Evolutionary conservation across 2,329 filamentous ascomycete genomes (phyloP), one percentile per base, ranked within the genome.

Genomic region (Nigrospora oryzae): DNA sequence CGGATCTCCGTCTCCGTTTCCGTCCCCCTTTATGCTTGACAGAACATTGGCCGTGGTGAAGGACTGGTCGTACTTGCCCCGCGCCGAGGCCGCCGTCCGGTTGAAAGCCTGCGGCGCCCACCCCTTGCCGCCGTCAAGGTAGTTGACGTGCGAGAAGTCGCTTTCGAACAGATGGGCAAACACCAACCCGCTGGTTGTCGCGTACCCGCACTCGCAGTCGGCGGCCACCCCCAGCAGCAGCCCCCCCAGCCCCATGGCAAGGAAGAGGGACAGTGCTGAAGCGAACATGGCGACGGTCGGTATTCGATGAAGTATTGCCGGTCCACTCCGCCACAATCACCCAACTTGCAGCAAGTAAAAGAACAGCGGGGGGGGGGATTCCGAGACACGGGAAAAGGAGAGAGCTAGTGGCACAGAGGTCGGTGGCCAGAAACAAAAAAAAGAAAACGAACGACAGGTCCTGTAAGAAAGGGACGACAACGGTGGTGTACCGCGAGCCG

Each of bases 151-250:
- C 3, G 80, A 65, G 57, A 90, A 90, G 63, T 90, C 81, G 16
- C 83, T 83, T 57, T 89, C 85, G 42, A 87, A 63, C 11, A 81
- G 58, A 48, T 89, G 80, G 3, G 83, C 87, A 59, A 86, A 89
- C 43, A 84, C 57, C 36, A 69, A 56, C n/a, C 67, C 69, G 35
- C 70, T 63, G 48, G 67, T 68, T 38, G 82, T 63, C 3, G 74
- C 74, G 61, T 88, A 90, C 42, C 86, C 86, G 58, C 86, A 91
- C 54, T 85, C 77, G 65, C 86, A 90, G 49, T 73, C 69, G 5
- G 74, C 72, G 12, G 51, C 36, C 34, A 53, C 56, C 10, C 48
- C 45, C 15, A 44, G 46, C 36, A 53, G 38, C 39, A 58, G 48
- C 36, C 53, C 43, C 23, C 46, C 40, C 12, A 52, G 34, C 19